Percentiles rank a stretch among this genome's conserved stretches.
These are phyloP conservation scores for Cydonia oblonga DNA, from an alignment of 331 rosid species.

Conservation along the genomic window DNA sequence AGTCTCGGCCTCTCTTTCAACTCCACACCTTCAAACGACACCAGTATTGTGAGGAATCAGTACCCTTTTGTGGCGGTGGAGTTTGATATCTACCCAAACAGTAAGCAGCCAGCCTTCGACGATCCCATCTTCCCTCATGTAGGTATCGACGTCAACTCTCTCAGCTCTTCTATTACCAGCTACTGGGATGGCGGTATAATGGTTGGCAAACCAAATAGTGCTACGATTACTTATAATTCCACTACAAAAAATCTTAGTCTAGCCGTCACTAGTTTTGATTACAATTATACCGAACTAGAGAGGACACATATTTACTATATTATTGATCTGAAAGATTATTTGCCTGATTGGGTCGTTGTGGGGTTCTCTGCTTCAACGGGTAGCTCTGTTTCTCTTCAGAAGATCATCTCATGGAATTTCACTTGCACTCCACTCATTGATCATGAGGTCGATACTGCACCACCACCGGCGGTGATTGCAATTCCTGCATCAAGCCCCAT, in stretches of 20 bases:
- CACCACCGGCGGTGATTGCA: neutral
- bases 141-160: neutral
- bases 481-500: neutral
- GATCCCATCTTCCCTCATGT: neutral
- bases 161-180: neutral
- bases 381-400: fast-evolving
- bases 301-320: neutral
- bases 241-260: neutral
- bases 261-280: neutral
- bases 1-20: neutral
- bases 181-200: neutral
- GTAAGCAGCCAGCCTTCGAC: fast-evolving
- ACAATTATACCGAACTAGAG: neutral
- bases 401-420: neutral
- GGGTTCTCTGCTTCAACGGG: slow-evolving; percentile 49
- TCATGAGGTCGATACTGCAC: neutral
- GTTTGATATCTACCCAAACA: neutral
- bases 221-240: neutral
- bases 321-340: slow-evolving; percentile 4
- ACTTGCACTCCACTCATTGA: neutral
- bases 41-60: neutral
- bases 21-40: neutral
- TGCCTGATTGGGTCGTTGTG: slow-evolving; percentile 35
- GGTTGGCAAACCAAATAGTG: neutral
- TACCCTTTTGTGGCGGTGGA: neutral